Percentiles rank a stretch among this genome's conserved stretches.
Conservation (phyloP, 192 early-diverging fungal species). For the Globomyces pollinis-pini region DNA sequence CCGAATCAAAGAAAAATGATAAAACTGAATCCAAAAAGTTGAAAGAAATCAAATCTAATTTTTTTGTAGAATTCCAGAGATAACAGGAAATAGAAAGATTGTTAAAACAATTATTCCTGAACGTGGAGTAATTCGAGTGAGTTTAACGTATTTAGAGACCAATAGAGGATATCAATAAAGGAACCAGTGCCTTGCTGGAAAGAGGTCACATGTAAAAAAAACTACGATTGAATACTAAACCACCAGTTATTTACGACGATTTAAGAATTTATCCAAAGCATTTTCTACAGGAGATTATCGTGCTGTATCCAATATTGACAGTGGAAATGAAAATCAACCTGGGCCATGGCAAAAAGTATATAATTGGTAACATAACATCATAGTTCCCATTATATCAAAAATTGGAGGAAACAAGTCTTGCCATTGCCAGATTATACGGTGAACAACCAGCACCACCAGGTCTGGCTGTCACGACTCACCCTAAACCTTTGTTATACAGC, state of each 20-base stretch:
- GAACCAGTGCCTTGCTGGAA: neutral
- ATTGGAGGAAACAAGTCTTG: slow-evolving; percentile 36
- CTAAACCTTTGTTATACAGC: neutral
- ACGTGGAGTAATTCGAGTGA: neutral
- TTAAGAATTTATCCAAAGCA: slow-evolving; percentile 50
- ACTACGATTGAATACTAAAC: neutral
- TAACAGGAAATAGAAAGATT: neutral
- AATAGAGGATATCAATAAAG: neutral
- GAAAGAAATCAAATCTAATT: no score
- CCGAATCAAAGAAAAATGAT: neutral
- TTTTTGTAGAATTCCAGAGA: neutral
- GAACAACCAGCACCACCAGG: slow-evolving; percentile 17
- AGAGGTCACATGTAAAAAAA: neutral
- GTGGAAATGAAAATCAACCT: slow-evolving; percentile 13
- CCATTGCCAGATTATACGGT: slow-evolving; percentile 33
- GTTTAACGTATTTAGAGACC: neutral
- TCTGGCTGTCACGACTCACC: neutral
- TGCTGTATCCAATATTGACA: slow-evolving; percentile 20
- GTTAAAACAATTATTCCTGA: slow-evolving; percentile 1
- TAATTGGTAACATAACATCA: neutral
- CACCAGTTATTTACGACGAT: slow-evolving; percentile 40
- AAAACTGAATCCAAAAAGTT: neutral
- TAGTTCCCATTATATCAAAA: slow-evolving; percentile 29
- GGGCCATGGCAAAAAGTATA: slow-evolving; percentile 40
- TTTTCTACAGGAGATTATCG: slow-evolving; percentile 52